Percentiles rank a stretch among this genome's conserved stretches.
These are phyloP conservation scores for Pythium apleroticum DNA, from an alignment of 352 stramenopile genomes.

Conservation along the genomic window DNA sequence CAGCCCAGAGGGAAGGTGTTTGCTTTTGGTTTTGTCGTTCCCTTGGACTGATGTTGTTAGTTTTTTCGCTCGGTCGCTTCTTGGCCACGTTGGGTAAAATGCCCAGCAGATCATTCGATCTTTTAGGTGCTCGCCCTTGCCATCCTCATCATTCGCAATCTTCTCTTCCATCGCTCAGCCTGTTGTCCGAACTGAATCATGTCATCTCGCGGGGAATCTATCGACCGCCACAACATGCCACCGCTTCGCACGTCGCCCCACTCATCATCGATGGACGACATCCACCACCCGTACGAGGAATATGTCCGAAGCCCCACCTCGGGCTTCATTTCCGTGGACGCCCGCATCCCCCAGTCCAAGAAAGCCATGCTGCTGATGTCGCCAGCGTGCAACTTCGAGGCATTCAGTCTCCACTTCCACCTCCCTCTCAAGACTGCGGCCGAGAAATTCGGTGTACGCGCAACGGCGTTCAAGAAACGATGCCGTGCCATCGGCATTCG, in stretches of 20 bases:
- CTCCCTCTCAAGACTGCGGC: conserved; percentile 56
- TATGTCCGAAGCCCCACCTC: conserved; percentile 36
- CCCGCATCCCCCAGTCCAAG: conserved; percentile 31
- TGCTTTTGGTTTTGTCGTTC: not conserved
- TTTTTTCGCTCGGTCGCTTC: not conserved
- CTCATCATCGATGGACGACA: conserved; percentile 5
- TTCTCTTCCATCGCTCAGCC: conserved; percentile 3
- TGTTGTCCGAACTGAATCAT: not conserved
- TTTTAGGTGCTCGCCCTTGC: conserved; percentile 30
- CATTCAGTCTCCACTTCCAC: conserved; percentile 55
- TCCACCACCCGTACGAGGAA: conserved; percentile 24
- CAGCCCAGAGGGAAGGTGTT: not conserved
- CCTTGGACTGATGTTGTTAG: not conserved
- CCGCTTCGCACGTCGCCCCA: conserved; percentile 16
- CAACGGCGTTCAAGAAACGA: conserved; percentile 62
- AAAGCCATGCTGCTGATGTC: conserved; percentile 56
- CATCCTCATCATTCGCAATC: not conserved
- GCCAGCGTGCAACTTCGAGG: conserved; percentile 51
- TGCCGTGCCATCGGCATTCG: conserved; percentile 61
- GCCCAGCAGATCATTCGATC: conserved; percentile 27
- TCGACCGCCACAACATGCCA: conserved; percentile 15
- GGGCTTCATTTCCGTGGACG: conserved; percentile 24
- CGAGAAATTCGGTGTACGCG: conserved; percentile 61
- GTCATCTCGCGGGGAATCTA: not conserved
- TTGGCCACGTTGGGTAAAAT: not conserved